These are phyloP conservation scores for Berberis thunbergii DNA, from an alignment of 164 flowering plant genomes.

Conservation along the genomic window DNA sequence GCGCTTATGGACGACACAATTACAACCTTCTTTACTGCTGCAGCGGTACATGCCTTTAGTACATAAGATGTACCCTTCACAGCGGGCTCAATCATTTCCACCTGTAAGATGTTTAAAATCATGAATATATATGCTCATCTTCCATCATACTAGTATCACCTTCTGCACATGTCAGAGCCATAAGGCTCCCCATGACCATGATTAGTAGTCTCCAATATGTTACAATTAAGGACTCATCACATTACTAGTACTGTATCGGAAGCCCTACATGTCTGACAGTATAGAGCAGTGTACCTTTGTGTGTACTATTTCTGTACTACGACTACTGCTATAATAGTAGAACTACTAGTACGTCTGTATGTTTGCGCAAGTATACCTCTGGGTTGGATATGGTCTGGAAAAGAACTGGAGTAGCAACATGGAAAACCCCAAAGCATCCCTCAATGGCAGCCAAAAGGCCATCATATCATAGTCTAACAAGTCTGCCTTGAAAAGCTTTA, in stretches of 20 bases:
- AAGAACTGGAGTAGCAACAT: background rate
- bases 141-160: background rate
- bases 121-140: background rate
- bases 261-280: background rate
- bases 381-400: constrained; percentile 1
- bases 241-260: background rate
- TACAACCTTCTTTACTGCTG: constrained; percentile 36
- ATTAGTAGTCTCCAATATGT: background rate
- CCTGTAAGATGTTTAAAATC: background rate
- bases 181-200: background rate
- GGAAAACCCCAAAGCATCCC: background rate
- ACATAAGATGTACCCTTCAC: constrained; percentile 49
- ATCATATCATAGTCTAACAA: background rate
- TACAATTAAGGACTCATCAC: too few relatives aligned
- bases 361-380: background rate
- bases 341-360: background rate
- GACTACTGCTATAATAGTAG: background rate
- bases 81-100: background rate
- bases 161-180: background rate
- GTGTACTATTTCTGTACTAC: background rate
- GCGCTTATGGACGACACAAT: constrained; percentile 47
- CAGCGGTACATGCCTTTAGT: constrained; percentile 42
- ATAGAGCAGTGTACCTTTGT: too few relatives aligned
- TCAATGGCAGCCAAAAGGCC: background rate
- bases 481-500: constrained; percentile 2